Base-by-base conservation (phyloP, 176 grass and related monocot species). In the Oryza nivara region DNA sequence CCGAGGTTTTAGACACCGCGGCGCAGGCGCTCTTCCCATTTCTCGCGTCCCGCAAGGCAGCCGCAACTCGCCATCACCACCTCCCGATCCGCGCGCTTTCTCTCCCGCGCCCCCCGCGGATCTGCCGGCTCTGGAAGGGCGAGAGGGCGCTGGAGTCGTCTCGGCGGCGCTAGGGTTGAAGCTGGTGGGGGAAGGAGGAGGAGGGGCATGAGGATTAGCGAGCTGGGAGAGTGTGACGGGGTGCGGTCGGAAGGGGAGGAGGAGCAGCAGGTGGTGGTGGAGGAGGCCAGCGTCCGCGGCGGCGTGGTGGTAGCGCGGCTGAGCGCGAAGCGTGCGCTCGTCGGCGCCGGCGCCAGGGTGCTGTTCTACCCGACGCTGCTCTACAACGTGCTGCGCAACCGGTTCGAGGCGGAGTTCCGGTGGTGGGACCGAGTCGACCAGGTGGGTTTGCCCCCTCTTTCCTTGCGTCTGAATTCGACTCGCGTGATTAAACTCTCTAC, bases 361-460 rank as follows among this genome's bases (percentile, higher is more conserved):
- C 83, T 94, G 17, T 94, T 97, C 67, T 97, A 97, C 81, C 95
- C 95, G 23, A 94, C 95, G 22, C 88, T 97, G 16, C 64, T 87
- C 11, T 97, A 94, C 84, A 97, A 97, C 84, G 84, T 97, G 11
- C 17, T 94, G 13, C 86, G 95, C 49, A 94, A 94, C 81, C 86
- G 76, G 60, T 80, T 91, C 22, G 76, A 94, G 67, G 38, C 81
- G 0, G 90, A 91, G 48, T 97, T 97, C 80, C 80, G 90, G n/a
- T 97, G 92, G 95, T 97, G 95, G 95, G 95, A 97, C 77, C 70
- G 81, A 73, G 78, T 94, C 34, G 90, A 94, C 70, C 51, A 92
- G 45, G 68, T 85, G n/a, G 40, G 72, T 82, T 28, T 28, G 28
- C 28, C 86, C 15, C 58, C 61, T 85, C 49, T n/a, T 11, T 44